Evolutionary conservation across 305 asterid genomes (phyloP).

Genomic region (Caryopteris hybrid): DNA sequence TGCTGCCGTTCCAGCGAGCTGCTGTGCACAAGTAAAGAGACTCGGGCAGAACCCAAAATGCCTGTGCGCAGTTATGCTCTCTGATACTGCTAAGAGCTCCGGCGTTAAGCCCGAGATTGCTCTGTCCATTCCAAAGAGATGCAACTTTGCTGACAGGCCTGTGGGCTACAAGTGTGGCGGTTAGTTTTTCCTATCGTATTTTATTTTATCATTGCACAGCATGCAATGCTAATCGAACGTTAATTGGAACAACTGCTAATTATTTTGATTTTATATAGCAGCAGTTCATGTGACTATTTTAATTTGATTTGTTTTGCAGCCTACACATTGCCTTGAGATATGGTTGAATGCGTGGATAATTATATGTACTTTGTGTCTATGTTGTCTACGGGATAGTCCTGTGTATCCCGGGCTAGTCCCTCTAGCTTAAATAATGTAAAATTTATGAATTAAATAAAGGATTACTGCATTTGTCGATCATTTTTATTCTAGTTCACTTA

Average conservation of each 20-base stretch:
- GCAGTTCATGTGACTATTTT: too few species aligned
- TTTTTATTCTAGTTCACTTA: too few species aligned
- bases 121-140: slow-evolving; percentile 65
- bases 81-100: slow-evolving; percentile 50
- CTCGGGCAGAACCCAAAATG: slow-evolving; percentile 56
- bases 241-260: too few species aligned
- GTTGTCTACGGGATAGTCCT: slow-evolving; percentile 1
- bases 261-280: too few species aligned
- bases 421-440: slow-evolving; percentile 17
- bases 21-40: slow-evolving; percentile 55
- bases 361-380: neutral
- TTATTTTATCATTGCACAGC: too few species aligned
- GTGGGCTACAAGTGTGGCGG: slow-evolving; percentile 66
- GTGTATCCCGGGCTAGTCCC: slow-evolving; percentile 10
- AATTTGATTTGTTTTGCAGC: slow-evolving; percentile 30
- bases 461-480: too few species aligned
- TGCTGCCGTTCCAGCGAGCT: slow-evolving; percentile 36
- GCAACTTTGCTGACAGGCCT: slow-evolving; percentile 65
- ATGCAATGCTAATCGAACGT: too few species aligned
- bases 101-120: slow-evolving; percentile 60
- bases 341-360: neutral
- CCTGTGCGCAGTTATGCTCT: slow-evolving; percentile 67
- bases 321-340: slow-evolving; percentile 39
- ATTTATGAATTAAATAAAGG: neutral
- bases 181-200: too few species aligned